Evolutionary conservation across 208 protist genomes (phyloP).

Genomic region (Tetramitus jugosus): DNA sequence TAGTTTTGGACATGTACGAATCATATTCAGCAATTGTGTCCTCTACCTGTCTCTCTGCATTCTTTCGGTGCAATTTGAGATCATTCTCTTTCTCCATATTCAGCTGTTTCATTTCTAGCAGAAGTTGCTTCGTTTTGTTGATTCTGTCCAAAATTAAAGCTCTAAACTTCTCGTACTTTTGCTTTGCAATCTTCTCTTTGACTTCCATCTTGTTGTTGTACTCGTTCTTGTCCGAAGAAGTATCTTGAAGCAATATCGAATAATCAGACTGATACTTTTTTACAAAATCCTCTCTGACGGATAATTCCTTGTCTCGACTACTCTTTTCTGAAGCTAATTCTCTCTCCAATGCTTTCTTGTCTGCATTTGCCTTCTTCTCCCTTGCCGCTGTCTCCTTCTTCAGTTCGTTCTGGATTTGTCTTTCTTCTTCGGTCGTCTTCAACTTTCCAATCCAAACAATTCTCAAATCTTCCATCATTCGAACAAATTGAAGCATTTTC

Average conservation of each 20-base stretch:
- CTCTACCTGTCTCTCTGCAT: neutral
- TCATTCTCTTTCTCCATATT: neutral
- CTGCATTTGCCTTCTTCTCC: conserved; percentile 12
- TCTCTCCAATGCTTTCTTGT: neutral
- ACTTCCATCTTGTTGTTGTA: neutral
- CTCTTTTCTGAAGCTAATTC: neutral
- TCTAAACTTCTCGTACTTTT: neutral
- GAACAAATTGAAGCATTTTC: neutral
- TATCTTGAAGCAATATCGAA: neutral
- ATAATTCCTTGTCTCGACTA: neutral
- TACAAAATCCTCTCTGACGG: neutral
- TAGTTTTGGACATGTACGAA: neutral
- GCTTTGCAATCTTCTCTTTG: neutral
- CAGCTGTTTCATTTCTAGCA: neutral
- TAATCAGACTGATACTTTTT: conserved; percentile 6
- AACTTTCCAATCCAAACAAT: neutral
- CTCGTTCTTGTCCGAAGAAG: neutral
- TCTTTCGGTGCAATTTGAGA: neutral
- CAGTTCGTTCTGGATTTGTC: neutral
- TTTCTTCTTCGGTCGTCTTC: conserved; percentile 2
- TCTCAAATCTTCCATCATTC: conserved; percentile 7
- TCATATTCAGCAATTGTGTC: conserved; percentile 7
- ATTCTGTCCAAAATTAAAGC: neutral
- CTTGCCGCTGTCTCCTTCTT: conserved; percentile 6
- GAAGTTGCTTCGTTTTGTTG: neutral